Evolutionary conservation across 805 yeast genomes (phyloP), one percentile per base, ranked within the genome.

Genomic region (Ogataea degrootiae): DNA sequence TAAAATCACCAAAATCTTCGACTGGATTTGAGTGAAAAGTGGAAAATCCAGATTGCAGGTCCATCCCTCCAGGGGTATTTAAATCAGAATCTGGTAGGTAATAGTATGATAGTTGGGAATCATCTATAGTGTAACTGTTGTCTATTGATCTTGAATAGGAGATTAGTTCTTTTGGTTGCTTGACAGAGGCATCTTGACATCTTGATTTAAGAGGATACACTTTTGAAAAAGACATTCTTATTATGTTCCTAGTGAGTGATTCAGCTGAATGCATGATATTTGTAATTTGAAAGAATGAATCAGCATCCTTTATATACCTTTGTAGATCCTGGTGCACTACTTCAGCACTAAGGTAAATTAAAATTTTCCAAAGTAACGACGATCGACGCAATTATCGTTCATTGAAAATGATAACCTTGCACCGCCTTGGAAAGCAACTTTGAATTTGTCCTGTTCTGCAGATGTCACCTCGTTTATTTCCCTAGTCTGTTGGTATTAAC

Each of bases 161-260:
- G n/a, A 78, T 72, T 3, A 92, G 55, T 65, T 94, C 97, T 54
- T 83, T 85, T 2, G 99, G 98, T 63, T 89, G 95, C 58, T 84
- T 83, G 45, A 91, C 72, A 2, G 88, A 79, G 0, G 92, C 81
- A 9, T 83, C 76, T 31, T 77, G 72, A 0, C 88, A 77, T 48
- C 86, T 69, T 11, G 78, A 69, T 43, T 62, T 61, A 34, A 75
- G 54, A 2, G 79, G 76, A 49, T 52, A 58, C 22, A 58, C 61
- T 39, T 60, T 60, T 38, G 38, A 45, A 21, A 53, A 48, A 8
- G 37, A 33, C 36, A 33, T 21, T 12, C 22, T 39, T 22, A 16
- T 4, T n/a, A 15, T 34, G 15, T 34, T 15, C 17, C 17, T 15
- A 15, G 9, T n/a, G 12, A 34, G 9, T 7, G 3, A 26, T 2